Conservation (phyloP, 1,284 basidiomycete genomes). For the Meira miltonrushii region DNA sequence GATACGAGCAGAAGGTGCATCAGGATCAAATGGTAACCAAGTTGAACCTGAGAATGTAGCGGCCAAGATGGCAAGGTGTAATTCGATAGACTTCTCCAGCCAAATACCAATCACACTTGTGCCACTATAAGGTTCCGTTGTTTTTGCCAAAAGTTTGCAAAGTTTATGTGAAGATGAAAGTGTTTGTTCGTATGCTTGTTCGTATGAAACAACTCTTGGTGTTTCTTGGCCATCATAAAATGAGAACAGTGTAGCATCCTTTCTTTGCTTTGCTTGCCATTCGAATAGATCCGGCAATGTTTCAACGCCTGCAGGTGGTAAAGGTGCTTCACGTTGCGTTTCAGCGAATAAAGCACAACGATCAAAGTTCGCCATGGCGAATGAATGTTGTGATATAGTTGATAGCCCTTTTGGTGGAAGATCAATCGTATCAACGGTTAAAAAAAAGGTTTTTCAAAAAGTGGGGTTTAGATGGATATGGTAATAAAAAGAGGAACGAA, state of each 20-base stretch:
- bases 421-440: too few species aligned
- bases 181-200: background rate
- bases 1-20: constrained; percentile 12
- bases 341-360: too few species aligned
- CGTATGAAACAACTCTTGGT: background rate
- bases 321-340: background rate
- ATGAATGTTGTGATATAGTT: too few species aligned
- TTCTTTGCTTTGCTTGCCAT: background rate
- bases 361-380: too few species aligned
- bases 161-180: background rate
- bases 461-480: too few species aligned
- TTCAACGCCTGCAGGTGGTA: constrained; percentile 4
- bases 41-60: constrained; percentile 9
- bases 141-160: background rate
- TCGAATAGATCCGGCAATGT: constrained; percentile 5
- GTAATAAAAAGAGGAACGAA: too few species aligned
- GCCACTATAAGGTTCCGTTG: background rate
- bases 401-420: too few species aligned
- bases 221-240: constrained; percentile 2
- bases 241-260: constrained; percentile 3
- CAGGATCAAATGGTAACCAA: constrained; percentile 15
- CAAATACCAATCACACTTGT: constrained; percentile 11
- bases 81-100: constrained; percentile 12
- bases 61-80: constrained; percentile 8
- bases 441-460: too few species aligned